Evolutionary conservation across 2,329 filamentous ascomycete species (phyloP), one percentile per base, ranked within the genome.

Genomic region (Colletotrichum horii): DNA sequence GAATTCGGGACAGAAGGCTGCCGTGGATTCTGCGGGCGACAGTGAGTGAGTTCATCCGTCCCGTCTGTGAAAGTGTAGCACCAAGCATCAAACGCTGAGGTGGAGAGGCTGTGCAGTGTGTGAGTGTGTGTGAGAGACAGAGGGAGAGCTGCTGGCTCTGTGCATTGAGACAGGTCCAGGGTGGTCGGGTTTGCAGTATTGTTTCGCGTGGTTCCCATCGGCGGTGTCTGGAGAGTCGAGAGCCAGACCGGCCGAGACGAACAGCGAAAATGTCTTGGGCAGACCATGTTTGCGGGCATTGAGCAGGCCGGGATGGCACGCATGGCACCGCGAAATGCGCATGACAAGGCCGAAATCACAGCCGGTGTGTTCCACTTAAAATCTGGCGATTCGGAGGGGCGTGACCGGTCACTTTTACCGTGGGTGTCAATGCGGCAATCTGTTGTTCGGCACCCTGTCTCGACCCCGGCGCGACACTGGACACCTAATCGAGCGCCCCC

Each of bases 321-420:
- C 70, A 66, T 76, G 70, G 70, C 70, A 71, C 64, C 38, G 70
- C 62, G n/a, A 76, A 61, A 73, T 73, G 64, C 74, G 74, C 74
- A 76, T 76, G 70, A 76, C 70, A 66, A 48, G 58, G 65, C 74
- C 74, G 74, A 76, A 65, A 76, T 76, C 74, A 74, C 56, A 30
- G 32, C 64, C 74, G 70, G 70, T 60, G 34, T 9, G 58, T 30
- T 32, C 74, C 74, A 66, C 74, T 60, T 32, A 34, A 69, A 68
- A 65, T 60, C 58, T 76, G 65, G 58, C 58, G 58, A 76, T 64
- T 69, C 74, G 74, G 70, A 75, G 61, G 69, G 64, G 64, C 58
- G 26, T 74, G 70, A 66, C 70, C 70, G 74, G 74, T 38, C 34
- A 74, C 74, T 74, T 76, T 38, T 12, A 74, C 70, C 70, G 74